These are phyloP conservation scores for Penicillium griseofulvum DNA, from an alignment of 2,329 filamentous ascomycete species.

Conservation along the genomic window DNA sequence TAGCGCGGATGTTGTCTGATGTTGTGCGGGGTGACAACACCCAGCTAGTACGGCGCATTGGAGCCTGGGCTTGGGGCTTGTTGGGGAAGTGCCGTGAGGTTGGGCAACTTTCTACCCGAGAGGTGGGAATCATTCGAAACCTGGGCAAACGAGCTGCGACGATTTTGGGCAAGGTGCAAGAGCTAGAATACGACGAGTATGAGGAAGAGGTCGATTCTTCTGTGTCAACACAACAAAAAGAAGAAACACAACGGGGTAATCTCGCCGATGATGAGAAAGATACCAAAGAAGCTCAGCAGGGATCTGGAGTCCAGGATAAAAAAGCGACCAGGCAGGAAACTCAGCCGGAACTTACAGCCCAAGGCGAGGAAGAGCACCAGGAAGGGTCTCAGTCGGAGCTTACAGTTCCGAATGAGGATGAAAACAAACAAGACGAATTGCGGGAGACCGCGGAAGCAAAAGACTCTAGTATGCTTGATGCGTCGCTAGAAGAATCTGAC, in stretches of 20 bases:
- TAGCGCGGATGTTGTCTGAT: conserved; percentile 59
- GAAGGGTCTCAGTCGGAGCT: not conserved
- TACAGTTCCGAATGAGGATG: not conserved
- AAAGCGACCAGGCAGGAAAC: not conserved
- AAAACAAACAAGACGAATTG: not conserved
- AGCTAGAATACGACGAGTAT: conserved; percentile 34
- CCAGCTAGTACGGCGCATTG: conserved; percentile 63
- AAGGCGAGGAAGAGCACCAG: not conserved
- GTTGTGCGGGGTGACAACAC: conserved; percentile 62
- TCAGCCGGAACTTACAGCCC: not conserved
- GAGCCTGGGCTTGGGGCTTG: conserved; percentile 82
- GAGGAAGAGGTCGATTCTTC: conserved; percentile 23
- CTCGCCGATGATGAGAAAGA: not conserved
- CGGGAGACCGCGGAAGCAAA: not conserved
- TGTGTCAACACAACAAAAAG: not conserved
- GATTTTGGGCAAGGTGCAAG: conserved; percentile 46
- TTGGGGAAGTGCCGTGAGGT: conserved; percentile 71
- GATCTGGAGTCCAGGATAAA: not conserved
- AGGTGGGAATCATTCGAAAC: conserved; percentile 74
- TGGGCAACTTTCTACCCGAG: conserved; percentile 71
- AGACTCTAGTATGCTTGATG: conserved; percentile 20
- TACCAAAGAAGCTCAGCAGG: not conserved
- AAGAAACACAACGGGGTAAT: not conserved
- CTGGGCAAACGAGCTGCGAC: conserved; percentile 71
- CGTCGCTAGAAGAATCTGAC: conserved; percentile 16